Evolutionary conservation across 1,284 basidiomycete genomes (phyloP), one percentile per base, ranked within the genome.

Genomic region (Ustilago hordei): DNA sequence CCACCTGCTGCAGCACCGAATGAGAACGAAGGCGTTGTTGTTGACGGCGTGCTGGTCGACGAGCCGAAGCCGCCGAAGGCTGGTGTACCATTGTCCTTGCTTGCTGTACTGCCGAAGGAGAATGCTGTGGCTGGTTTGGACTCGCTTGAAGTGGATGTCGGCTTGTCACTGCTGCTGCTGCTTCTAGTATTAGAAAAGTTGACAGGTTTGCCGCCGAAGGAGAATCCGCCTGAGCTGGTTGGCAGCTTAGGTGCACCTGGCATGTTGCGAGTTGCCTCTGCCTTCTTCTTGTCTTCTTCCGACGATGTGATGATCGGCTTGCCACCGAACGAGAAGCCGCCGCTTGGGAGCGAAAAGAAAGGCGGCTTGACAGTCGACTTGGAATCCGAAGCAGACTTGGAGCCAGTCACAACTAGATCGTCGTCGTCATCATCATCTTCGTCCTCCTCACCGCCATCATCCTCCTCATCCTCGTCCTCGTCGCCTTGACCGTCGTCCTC

Each of bases 241-340:
- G 73, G 68, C 4, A 71, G 45, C 28, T 62, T 68, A 2, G 74
- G 69, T 1, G 74, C 68, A 11, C 74, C 74, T 7, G 69, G 48
- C 74, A 76, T 76, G 55, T 56, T 65, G 13, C 55, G 57, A 8
- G 69, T 71, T 3, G 74, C 74, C 23, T 76, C 65, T 12, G 74
- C 56, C 36, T 76, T 76, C 19, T 38, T 34, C 15, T 68, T 54
- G 65, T 76, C 74, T 39, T 71, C 65, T 0, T 57, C 50, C 2
- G 61, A 45, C 1, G 58, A 47, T 9, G 35, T 47, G 35, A 12
- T 47, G 23, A 78, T 34, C 11, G 67, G 60, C 48, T 73, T 78
- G 36, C 75, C 75, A n/a, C 67, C 64, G 36, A 78, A 78, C 1
- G 75, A 70, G 39, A 78, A 78, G 45, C 75, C 75, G 32, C 67